Evolutionary conservation across 169 alveolate genomes (phyloP), one percentile per base, ranked within the genome.

Genomic region (Plasmodium gaboni): DNA sequence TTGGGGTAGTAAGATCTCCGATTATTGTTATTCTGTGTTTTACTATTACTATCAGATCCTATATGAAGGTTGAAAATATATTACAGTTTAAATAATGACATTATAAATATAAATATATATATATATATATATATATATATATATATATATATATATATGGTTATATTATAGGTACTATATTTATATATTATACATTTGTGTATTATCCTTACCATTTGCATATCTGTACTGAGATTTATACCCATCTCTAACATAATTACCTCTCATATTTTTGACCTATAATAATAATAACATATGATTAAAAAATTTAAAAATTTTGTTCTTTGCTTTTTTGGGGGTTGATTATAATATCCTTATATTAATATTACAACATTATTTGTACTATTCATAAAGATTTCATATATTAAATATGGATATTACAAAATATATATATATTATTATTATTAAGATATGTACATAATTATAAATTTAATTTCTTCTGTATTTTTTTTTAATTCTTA

Each of bases 221-320:
- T 86, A 86, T 86, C 92, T 61, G 59, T 72, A 13, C 38, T 86
- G 92, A 70, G 68, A 59, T 28, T 48, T 86, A 55, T 38, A 69
- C 10, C 92, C 92, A 71, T 71, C 87, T 86, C 92, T 73, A 32
- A 57, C 57, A 71, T 86, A 86, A 46, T 44, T 26, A 73, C 87
- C 87, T 64, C 92, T 86, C 92, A 69, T 72, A 59, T 59, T 71
- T 85, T 61, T 44, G 68, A 32, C 71, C 91, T 83, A 32, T n/a
- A 59, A 38, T 38, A 38, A 38, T 38, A 38, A 38, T 38, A 38
- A 38, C 46, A 38, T 38, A 38, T 5, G 46, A 9, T 38, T 38
- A 38, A 38, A 38, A 38, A 38, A 38, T 38, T 5, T 5, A 38
- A 38, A 38, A 38, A 38, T 38, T 38, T 38, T 5, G 46, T 4